Percentiles rank a stretch among this genome's conserved stretches.
Conservation (phyloP, 2,329 filamentous ascomycete genomes). For the Arthrobotrys megalospora region DNA sequence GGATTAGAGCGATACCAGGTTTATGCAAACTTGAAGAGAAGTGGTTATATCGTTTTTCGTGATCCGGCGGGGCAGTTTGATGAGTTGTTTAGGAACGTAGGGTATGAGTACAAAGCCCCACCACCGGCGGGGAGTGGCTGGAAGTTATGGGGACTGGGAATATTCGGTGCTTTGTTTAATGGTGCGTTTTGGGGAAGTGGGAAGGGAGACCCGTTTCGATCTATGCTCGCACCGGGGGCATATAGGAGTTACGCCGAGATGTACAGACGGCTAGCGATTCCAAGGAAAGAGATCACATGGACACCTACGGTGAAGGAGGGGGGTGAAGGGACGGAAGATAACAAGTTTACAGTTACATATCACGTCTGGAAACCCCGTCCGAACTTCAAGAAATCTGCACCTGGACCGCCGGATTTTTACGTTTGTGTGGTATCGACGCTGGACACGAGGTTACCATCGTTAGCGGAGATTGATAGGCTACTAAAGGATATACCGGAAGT, state of each 20-base stretch:
- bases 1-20: constrained; percentile 87
- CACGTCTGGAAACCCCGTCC: constrained; percentile 83
- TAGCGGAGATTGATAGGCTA: constrained; percentile 79
- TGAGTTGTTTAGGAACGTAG: constrained; percentile 63
- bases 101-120: constrained; percentile 58
- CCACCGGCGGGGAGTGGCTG: constrained; percentile 23
- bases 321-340: constrained; percentile 3
- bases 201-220: constrained; percentile 40
- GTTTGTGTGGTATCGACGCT: constrained; percentile 85
- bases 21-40: constrained; percentile 85
- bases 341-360: constrained; percentile 78
- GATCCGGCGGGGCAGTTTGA: constrained; percentile 45
- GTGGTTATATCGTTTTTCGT: constrained; percentile 79
- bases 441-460: constrained; percentile 78
- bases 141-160: constrained; percentile 41
- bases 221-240: constrained; percentile 36
- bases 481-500: constrained; percentile 77
- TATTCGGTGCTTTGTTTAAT: constrained; percentile 45
- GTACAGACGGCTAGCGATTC: constrained; percentile 45
- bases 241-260: constrained; percentile 50
- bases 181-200: constrained; percentile 4
- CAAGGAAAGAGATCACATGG: constrained; percentile 62
- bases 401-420: constrained; percentile 84
- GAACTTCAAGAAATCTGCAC: constrained; percentile 83
- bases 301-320: constrained; percentile 69